Evolutionary conservation across 2,329 filamentous ascomycete species (phyloP), one percentile per base, ranked within the genome.

Genomic region (Bipolaris cookei): DNA sequence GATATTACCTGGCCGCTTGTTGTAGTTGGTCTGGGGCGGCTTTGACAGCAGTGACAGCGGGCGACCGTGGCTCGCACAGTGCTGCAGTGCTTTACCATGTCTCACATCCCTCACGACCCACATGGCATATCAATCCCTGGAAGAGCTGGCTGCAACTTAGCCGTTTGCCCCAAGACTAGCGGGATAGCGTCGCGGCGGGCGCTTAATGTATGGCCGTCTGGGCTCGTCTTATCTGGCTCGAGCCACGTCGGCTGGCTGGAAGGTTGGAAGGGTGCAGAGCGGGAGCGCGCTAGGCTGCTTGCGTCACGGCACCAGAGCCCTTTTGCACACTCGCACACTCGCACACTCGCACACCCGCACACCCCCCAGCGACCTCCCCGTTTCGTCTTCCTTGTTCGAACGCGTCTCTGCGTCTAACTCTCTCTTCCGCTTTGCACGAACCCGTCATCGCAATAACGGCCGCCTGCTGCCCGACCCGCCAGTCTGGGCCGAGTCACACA

Each of bases 121-220:
- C 46, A 49, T 25, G 16, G 44, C 53, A 51, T 28, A 44, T 44
- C 37, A 30, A 48, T 35, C 49, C 55, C 39, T 42, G 55, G 55
- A 25, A 13, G 38, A 35, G 32, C 34, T 52, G 38, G 37, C 53
- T 59, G 53, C 48, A 41, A 44, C 49, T 37, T 52, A 44, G 39
- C 56, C 56, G 47, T 56, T 48, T 51, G 46, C 46, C 25, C 39
- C 32, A 49, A 47, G 58, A 53, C 58, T 52, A 63, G 47, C 48
- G 49, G 50, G 50, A 49, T 62, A 65, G 63, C 57, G 63, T 56
- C 55, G 50, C 53, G 54, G 50, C 30, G 54, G 61, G 63, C 63
- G 63, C 63, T 65, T 65, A 65, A 57, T 61, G 58, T 54, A 61
- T 65, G 63, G 63, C 51, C 53, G 52, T 37, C 49, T 56, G 56